Base-by-base conservation (phyloP, 495 filamentous ascomycete genomes). In the Oleoguttula mirabilis region DNA sequence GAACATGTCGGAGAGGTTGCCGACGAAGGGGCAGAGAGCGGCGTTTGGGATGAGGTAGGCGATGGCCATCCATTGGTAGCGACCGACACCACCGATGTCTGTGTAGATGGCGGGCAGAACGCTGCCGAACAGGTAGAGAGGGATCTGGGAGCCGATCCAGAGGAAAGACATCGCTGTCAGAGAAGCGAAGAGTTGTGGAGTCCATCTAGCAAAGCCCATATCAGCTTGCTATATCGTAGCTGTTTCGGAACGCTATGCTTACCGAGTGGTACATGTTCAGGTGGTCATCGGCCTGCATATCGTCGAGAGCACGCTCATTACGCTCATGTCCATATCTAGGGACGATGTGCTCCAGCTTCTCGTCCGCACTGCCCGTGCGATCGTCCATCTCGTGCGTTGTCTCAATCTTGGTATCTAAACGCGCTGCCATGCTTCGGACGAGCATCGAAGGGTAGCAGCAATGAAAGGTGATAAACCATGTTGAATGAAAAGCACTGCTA, bases 1-100 rank as follows among this genome's bases (percentile, higher is more conserved):
- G 33, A 80, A 55, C 6, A 84, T 55, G 64, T 84, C 80, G 4
- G 80, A 84, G 1, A 84, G 50, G 16, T 72, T 73, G 3, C 80
- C 80, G 19, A 84, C 79, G 43, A 84, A 84, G 7, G 80, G 80
- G 39, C 77, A 81, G 10, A 84, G 70, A 34, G 71, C 75, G 3
- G 80, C 77, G 2, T 80, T 68, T 30, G 76, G 66, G 7, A 84
- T 70, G 3, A 84, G 62, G 51, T 84, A 76, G 14, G 71, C 77
- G 2, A 81, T 64, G 28, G 80, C 70, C 64, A 83, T 75, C 80
- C 80, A 84, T n/a, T 80, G 66, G 73, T 75, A 84, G 50, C 75
- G 62, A 55, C 79, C 73, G 8, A 65, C 54, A 32, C 79, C 80
- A 16, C 78, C 79, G 48, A 85, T 75, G 14, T 74, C 69, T 8